A percentile compares a stretch with the other conserved stretches of the same genome.
These are phyloP conservation scores for Immersiella caudata DNA, from an alignment of 495 filamentous ascomycete species.

Conservation along the genomic window DNA sequence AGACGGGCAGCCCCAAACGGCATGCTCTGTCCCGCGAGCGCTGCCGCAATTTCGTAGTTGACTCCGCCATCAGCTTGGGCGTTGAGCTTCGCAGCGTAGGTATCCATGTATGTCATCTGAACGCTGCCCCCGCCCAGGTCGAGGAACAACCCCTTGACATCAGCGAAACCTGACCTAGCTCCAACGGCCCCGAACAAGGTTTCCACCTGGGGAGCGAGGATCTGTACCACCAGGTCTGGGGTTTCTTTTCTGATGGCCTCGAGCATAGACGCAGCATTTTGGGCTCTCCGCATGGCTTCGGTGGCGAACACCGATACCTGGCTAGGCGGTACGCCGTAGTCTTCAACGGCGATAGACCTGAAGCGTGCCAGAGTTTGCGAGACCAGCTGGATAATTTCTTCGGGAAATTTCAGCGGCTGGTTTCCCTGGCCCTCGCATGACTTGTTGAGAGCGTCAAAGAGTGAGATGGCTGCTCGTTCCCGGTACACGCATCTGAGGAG, in stretches of 20 bases:
- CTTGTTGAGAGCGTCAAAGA: conserved; percentile 80
- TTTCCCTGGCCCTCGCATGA: conserved; percentile 33
- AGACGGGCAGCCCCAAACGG: conserved; percentile 89
- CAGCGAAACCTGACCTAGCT: conserved; percentile 71
- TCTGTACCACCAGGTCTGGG: conserved; percentile 67
- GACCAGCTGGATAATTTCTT: conserved; percentile 63
- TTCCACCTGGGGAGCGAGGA: conserved; percentile 79
- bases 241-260: conserved; percentile 56
- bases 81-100: conserved; percentile 44
- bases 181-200: conserved; percentile 81
- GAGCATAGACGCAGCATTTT: conserved; percentile 71
- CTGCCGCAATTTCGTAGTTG: conserved; percentile 50
- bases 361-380: conserved; percentile 69
- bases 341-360: conserved; percentile 64
- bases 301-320: conserved; percentile 81
- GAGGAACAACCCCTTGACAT: conserved; percentile 69
- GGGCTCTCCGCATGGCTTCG: conserved; percentile 82
- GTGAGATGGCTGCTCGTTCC: conserved; percentile 76
- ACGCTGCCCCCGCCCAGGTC: conserved; percentile 91
- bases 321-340: conserved; percentile 61
- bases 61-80: conserved; percentile 53
- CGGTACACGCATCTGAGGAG: conserved; percentile 76
- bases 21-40: conserved; percentile 56
- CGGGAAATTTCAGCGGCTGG: conserved; percentile 61
- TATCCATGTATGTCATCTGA: conserved; percentile 83